phyloP scores from a whole-genome alignment of 177 flowering plant genomes.

The Vitis hybrid region DNA sequence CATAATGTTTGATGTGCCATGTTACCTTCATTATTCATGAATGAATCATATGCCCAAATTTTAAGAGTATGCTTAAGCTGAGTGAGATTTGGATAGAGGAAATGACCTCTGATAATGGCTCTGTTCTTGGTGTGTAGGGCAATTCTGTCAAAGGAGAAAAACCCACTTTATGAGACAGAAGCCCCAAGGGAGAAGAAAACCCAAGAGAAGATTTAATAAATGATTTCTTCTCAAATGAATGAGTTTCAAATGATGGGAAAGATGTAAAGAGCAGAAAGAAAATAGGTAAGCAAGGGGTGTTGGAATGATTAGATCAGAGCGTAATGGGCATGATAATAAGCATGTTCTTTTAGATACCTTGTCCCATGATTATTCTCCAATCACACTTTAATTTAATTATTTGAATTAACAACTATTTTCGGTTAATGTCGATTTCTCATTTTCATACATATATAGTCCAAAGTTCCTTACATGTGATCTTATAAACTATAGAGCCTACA shows the following conservation, averaged over 20 bases:
- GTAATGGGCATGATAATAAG: slow-evolving; percentile 13
- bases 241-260: slow-evolving; percentile 27
- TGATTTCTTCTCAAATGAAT: slow-evolving; percentile 1
- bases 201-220: neutral
- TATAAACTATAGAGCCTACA: slow-evolving; percentile 8
- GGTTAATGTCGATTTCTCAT: neutral
- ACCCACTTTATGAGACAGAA: no score
- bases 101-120: no score
- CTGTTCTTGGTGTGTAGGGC: neutral
- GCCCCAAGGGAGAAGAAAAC: neutral
- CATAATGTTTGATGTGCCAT: no score
- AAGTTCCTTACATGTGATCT: slow-evolving; percentile 25
- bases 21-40: no score
- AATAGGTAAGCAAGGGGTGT: neutral
- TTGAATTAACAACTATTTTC: neutral
- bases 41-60: no score
- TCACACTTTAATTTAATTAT: neutral
- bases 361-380: slow-evolving; percentile 15
- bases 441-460: slow-evolving; percentile 15
- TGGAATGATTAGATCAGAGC: slow-evolving; percentile 21
- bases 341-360: slow-evolving; percentile 27
- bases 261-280: neutral
- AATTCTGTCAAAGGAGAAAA: neutral
- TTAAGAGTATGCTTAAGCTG: no score
- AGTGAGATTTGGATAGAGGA: no score